phyloP scores from a whole-genome alignment of 2,329 filamentous ascomycete species.

The Sclerotinia subarctica region DNA sequence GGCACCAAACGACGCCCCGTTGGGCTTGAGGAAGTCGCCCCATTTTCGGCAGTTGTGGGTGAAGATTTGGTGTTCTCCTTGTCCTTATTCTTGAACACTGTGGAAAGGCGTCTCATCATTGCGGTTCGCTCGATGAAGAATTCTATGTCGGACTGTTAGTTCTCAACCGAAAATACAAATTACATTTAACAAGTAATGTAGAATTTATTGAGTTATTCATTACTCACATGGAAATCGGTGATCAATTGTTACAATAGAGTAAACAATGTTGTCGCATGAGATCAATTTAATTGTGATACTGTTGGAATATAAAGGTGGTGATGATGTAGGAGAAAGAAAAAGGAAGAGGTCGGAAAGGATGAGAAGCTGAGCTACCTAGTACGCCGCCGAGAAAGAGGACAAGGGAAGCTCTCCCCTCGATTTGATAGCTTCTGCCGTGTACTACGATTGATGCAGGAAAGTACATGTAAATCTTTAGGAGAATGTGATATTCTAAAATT shows the following conservation, averaged over 20 bases:
- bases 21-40: not conserved
- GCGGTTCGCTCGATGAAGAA: not conserved
- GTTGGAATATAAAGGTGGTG: not conserved
- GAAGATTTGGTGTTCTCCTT: constrained; percentile 10
- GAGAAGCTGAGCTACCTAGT: constrained; percentile 3
- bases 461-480: not conserved
- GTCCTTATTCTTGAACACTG: constrained; percentile 23
- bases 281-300: not conserved
- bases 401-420: constrained; percentile 4
- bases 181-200: not conserved
- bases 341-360: not conserved
- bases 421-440: constrained; percentile 3
- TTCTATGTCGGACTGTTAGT: not conserved
- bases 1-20: constrained; percentile 9
- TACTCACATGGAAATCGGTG: not conserved
- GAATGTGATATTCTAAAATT: too few relatives aligned
- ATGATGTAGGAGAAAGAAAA: not conserved
- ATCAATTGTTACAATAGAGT: not conserved
- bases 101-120: constrained; percentile 22
- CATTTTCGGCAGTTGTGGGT: constrained; percentile 3
- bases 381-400: not conserved
- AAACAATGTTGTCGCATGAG: not conserved
- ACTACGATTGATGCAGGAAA: constrained; percentile 2
- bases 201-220: not conserved
- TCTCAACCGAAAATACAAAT: not conserved